Evolutionary conservation across 345 rosid species (phyloP).

Genomic region (Eucalyptus marginata): DNA sequence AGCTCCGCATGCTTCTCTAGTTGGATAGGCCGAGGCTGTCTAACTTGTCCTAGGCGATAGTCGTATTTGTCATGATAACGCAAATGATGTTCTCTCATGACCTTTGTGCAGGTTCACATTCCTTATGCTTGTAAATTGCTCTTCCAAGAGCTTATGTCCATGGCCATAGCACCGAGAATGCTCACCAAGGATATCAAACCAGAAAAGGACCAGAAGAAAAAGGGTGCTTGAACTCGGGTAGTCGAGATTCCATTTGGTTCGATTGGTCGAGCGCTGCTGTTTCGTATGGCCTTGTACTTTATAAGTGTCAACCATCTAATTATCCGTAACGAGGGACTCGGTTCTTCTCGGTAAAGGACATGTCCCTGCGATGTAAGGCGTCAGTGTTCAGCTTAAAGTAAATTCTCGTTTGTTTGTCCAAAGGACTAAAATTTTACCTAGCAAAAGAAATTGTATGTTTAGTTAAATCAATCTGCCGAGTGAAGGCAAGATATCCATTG

Average conservation of each 20-base stretch:
- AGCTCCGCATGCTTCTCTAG: not conserved
- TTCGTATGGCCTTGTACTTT: not conserved
- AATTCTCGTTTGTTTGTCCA: not conserved
- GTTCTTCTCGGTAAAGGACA: not conserved
- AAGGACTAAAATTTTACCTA: not conserved
- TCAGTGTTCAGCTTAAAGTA: not conserved
- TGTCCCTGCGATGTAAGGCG: not conserved
- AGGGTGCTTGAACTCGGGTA: constrained; percentile 19
- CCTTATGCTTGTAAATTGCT: constrained; percentile 93
- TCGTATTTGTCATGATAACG: not conserved
- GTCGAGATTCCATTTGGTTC: not conserved
- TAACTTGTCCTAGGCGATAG: not conserved
- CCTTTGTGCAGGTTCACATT: constrained; percentile 55
- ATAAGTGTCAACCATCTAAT: not conserved
- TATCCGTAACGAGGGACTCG: not conserved
- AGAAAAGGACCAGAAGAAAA: constrained; percentile 45
- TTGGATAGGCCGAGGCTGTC: not conserved
- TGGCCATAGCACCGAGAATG: constrained; percentile 99
- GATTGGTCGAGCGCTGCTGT: not conserved
- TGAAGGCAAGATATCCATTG: not conserved
- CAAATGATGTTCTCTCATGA: not conserved
- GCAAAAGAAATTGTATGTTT: not conserved
- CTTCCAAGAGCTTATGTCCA: constrained; percentile 97
- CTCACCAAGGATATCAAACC: constrained; percentile 51
- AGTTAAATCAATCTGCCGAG: not conserved